Evolutionary conservation across 495 filamentous ascomycete species (phyloP), one percentile per base, ranked within the genome.

Genomic region (Elasticomyces elasticus): DNA sequence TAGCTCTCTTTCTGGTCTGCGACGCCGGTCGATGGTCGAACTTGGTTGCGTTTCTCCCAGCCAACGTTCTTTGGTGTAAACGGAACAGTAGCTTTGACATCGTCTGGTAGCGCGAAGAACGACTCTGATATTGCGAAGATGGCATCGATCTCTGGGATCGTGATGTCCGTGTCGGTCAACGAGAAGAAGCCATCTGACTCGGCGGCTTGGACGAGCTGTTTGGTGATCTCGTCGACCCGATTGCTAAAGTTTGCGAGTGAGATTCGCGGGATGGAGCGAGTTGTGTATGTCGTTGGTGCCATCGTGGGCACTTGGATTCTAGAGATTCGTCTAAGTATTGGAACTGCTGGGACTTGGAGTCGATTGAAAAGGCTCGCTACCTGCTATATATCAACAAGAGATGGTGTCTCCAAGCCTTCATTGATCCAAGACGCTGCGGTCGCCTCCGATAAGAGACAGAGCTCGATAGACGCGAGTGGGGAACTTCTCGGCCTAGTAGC

Each of bases 101-200:
- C 55, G 33, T 76, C 68, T 0, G 80, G 74, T 5, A 83, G 75
- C 12, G 69, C 51, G 68, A 84, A 84, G 69, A 83, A 82, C 40
- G 61, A 54, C 52, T 71, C 68, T 2, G 79, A 72, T 12, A 66
- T 66, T 0, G 43, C 38, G 60, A 84, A 84, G 59, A 80, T 77
- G 25, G 64, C 41, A 10, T 79, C 72, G 26, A 84, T 75, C 6
- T 76, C 72, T 0, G 65, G 33, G 27, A 62, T 41, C 0, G 73
- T 67, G 53, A 83, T 76, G 10, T 71, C 78, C 55, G 83, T 80
- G 62, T 82, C 67, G 33, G 74, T 63, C 0, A 84, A 51, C 19
- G 71, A 72, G 69, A 85, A 83, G 72, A 84, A 83, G 10, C 81
- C 81, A 53, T 74, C 72, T n/a, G 73, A 77, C 51, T 82, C 76